Conservation (phyloP, 2,329 filamentous ascomycete genomes). For the Alternaria sp. region DNA sequence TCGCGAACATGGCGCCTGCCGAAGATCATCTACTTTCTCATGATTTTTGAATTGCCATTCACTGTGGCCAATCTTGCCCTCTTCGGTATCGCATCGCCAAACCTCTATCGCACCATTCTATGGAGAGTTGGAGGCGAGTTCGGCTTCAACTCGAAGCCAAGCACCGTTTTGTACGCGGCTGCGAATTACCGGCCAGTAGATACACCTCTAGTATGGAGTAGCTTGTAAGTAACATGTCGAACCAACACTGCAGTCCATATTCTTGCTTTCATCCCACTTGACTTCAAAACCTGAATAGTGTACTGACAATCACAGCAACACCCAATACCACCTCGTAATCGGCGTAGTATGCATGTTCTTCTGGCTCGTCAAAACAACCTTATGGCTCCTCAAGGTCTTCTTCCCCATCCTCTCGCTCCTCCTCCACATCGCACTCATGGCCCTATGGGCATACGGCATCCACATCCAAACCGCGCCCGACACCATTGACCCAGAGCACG, state of each 20-base stretch:
- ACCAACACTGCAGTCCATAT: background rate
- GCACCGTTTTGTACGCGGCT: constrained; percentile 72
- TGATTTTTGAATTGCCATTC: constrained; percentile 70
- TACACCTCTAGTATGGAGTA: constrained; percentile 74
- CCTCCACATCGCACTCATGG: constrained; percentile 63
- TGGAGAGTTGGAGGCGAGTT: constrained; percentile 75
- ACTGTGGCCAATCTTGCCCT: constrained; percentile 71
- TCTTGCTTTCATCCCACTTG: background rate
- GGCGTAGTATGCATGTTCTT: constrained; percentile 78
- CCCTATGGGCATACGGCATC: constrained; percentile 69
- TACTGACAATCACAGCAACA: constrained; percentile 61
- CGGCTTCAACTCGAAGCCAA: constrained; percentile 76
- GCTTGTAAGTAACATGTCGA: constrained; percentile 62
- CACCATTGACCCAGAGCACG: constrained; percentile 68
- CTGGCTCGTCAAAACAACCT: constrained; percentile 71
- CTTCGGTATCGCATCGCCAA: constrained; percentile 74
- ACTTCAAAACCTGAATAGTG: background rate
- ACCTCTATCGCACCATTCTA: constrained; percentile 73
- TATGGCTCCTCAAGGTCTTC: constrained; percentile 74
- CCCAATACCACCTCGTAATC: constrained; percentile 77
- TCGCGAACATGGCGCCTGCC: constrained; percentile 62
- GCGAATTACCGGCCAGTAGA: constrained; percentile 70
- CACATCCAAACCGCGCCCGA: constrained; percentile 77
- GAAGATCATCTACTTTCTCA: constrained; percentile 60
- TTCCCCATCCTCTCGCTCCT: constrained; percentile 68